Percentiles rank a stretch among this genome's conserved stretches.
Evolutionary conservation across 2,329 filamentous ascomycete genomes (phyloP).

Genomic region (Aspergillus pseudotamarii): DNA sequence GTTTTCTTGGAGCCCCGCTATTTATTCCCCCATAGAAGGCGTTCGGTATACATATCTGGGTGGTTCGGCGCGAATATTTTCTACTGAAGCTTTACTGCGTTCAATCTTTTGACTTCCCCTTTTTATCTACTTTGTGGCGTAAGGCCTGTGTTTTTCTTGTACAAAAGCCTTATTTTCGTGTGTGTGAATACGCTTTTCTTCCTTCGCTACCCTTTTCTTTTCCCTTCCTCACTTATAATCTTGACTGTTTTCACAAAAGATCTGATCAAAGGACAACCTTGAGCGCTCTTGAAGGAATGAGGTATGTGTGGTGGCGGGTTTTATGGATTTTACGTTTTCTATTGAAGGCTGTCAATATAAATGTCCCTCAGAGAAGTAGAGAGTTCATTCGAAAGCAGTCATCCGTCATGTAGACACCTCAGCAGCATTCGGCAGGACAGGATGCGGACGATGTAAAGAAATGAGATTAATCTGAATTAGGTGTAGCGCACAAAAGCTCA

Average conservation of each 20-base stretch:
- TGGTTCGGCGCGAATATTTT: conserved; percentile 35
- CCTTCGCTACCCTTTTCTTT: background rate
- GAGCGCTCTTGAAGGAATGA: conserved; percentile 17
- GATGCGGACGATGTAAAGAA: background rate
- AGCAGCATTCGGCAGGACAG: background rate
- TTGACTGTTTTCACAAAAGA: conserved; percentile 8
- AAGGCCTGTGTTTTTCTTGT: conserved; percentile 4
- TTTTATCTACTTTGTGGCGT: conserved; percentile 8
- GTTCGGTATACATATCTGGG: conserved; percentile 39
- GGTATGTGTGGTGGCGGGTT: conserved; percentile 15
- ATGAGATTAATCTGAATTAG: background rate
- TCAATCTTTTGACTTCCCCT: conserved; percentile 16
- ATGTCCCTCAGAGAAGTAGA: background rate
- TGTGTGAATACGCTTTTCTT: background rate
- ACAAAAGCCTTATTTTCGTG: conserved; percentile 2
- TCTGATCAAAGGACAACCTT: conserved; percentile 9
- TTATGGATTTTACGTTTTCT: conserved; percentile 31
- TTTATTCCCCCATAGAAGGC: conserved; percentile 46
- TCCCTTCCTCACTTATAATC: conserved; percentile 13
- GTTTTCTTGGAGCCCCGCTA: conserved; percentile 24
- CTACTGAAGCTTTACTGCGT: conserved; percentile 3
- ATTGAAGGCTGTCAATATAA: conserved; percentile 21
- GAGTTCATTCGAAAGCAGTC: background rate
- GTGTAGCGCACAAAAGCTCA: background rate
- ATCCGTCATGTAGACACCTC: background rate